Evolutionary conservation across 495 filamentous ascomycete genomes (phyloP), one percentile per base, ranked within the genome.

Genomic region (Melanomma pulvis-pyrius): DNA sequence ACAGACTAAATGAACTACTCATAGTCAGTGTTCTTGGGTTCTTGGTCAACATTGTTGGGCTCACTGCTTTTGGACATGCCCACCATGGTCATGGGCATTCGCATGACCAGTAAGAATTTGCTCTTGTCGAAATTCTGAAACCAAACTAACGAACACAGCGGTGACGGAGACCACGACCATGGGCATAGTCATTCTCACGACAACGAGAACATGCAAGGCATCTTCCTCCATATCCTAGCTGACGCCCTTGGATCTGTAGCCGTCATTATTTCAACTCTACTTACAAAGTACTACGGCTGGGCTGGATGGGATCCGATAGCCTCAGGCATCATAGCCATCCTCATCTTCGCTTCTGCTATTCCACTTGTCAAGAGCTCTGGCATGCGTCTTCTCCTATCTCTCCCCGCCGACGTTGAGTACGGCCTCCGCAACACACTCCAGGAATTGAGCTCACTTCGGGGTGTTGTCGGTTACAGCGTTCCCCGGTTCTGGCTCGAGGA

Each of bases 181-280:
- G 64, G 69, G 22, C 71, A 83, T 52, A 52, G 61, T 53, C 85
- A 88, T 65, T 74, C 81, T 24, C 91, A 96, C 75, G 90, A 90
- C 59, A 97, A 96, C 74, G 96, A 99, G 71, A 99, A 99, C 72
- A 98, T 98, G 96, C 87, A 93, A 65, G 94, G 94, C n/a, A 98
- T 99, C 65, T 99, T 93, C 79, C 80, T 99, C 9, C 94, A 99
- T 71, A 90, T 99, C 59, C 81, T 98, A 3, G 96, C 93, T 9
- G 94, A 99, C 74, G 96, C 96, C 0, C 86, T 98, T 21, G 94
- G 94, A 13, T 96, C 92, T 36, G 90, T 92, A 17, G 93, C 93
- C 13, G 94, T 99, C 49, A 96, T 99, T 59, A 87, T 93, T 47
- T 96, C 92, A 12, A 98, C 94, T 4, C 79, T 91, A 0, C 82